These are phyloP conservation scores for Penicillium sp. DNA, from an alignment of 2,329 filamentous ascomycete species.

Conservation along the genomic window DNA sequence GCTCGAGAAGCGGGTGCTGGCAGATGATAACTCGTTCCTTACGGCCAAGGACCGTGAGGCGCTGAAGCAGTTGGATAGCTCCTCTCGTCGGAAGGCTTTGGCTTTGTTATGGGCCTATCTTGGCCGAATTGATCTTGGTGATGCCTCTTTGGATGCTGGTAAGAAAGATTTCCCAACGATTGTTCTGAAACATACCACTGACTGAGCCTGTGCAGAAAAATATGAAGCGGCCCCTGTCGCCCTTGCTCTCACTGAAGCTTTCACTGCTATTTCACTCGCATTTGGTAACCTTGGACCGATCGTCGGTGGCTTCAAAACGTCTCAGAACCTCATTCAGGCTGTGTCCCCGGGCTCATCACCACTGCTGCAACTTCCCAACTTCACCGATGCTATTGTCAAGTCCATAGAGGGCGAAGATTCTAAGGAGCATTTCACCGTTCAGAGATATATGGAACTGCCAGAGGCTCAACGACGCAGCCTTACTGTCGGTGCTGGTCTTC, in stretches of 20 bases:
- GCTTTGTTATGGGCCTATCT: conserved; percentile 94
- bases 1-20: conserved; percentile 77
- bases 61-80: conserved; percentile 77
- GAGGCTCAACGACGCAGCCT: conserved; percentile 71
- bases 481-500: conserved; percentile 66
- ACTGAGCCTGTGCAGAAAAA: conserved; percentile 58
- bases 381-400: conserved; percentile 62
- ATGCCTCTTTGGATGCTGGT: conserved; percentile 70
- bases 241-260: conserved; percentile 79
- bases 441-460: conserved; percentile 84
- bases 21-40: conserved; percentile 59
- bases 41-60: conserved; percentile 71
- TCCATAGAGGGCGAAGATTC: conserved; percentile 57
- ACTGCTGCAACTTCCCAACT: conserved; percentile 85
- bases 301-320: conserved; percentile 74
- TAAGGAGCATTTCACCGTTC: conserved; percentile 73
- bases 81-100: conserved; percentile 78
- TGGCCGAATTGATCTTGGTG: conserved; percentile 80
- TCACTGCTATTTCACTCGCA: conserved; percentile 80
- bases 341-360: conserved; percentile 79
- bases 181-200: conserved; percentile 16
- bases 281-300: conserved; percentile 83
- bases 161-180: conserved; percentile 1
- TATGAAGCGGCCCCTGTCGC: conserved; percentile 86
- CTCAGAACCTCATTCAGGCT: conserved; percentile 88